Evolutionary conservation across 1,139 yeast genomes (phyloP), one percentile per base, ranked within the genome.

Genomic region (Torulaspora pretoriensis): DNA sequence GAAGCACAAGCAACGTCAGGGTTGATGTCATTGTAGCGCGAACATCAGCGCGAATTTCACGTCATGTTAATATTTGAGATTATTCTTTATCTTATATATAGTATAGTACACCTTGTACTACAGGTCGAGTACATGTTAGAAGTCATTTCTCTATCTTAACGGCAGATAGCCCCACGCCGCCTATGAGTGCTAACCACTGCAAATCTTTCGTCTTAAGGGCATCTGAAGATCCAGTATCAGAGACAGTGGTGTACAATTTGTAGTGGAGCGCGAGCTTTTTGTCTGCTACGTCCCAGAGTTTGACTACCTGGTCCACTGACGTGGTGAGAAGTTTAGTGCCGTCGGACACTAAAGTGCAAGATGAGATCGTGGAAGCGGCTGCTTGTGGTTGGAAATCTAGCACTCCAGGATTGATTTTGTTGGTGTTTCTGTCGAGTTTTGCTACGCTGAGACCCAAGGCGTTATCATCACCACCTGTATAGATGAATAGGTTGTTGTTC

Each of bases 1-100:
- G 52, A 88, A 88, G 68, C 98, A 92, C 69, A 92, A 92, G 70
- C 98, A 92, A 68, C 87, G 97, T 69, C 97, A 90, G 69, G 96
- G 96, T 54, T 90, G 68, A 67, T 10, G 2, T 9, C 3, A 8
- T n/a, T 13, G 2, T 2, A 29, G 10, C 32, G 16, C 22, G 22
- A 19, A 16, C 32, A 13, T 13, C 13, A 10, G 19, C 19, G 16
- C 22, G n/a, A 29, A 29, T 16, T 14, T 16, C 14, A 13, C 16
- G 32, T 29, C 32, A 29, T 29, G 32, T 29, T 14, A 22, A 38
- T 26, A 25, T 38, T 19, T 32, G 34, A 29, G 16, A 16, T 29
- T 16, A 16, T 16, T 28, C 32, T 36, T 25, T 16, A 27, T 22
- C 40, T 31, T 36, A 31, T 36, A 36, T 36, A 36, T 36, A 36